Evolutionary conservation across 345 rosid genomes (phyloP), one percentile per base, ranked within the genome.

Genomic region (Aethionema arabicum): DNA sequence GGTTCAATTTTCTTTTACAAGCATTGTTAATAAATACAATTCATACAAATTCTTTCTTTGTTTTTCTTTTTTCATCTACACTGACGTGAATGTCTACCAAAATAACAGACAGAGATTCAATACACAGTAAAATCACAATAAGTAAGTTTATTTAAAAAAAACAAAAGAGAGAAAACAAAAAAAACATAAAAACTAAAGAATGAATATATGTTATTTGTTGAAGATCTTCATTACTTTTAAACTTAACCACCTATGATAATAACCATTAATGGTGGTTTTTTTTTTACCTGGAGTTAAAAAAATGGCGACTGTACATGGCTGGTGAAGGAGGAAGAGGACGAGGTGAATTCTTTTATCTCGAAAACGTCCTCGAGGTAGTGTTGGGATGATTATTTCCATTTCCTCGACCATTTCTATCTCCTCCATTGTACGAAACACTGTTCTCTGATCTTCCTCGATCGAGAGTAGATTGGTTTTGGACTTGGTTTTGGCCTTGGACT

Each of bases 391-490:
- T 52, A 51, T 70, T 65, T 58, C 69, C 79, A 32, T 61, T 31
- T 67, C 77, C 77, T 70, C 60, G 75, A 48, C 54, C 66, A 21
- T 21, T 21, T 66, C 62, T 51, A 14, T 72, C 81, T 73, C 62
- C 82, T 11, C 69, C 67, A 16, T 76, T 45, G 46, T 48, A 31
- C 49, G 68, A 38, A 35, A 51, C 52, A 40, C 65, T 56, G 50
- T 66, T 73, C 69, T 79, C 81, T 0, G 72, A 59, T 75, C 74
- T 76, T 69, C 83, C 82, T 72, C 79, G 44, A 44, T 73, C 76
- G 36, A 68, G 61, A 43, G 51, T 49, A 15, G 56, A 67, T 3
- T 60, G 73, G 55, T 70, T 72, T 9, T 50, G 75, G 36, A 29
- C 31, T 51, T 38, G 63, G 50, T 8, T n/a, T n/a, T n/a, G n/a